A percentile compares a stretch with the other conserved stretches of the same genome.
Conservation (phyloP, 2,329 filamentous ascomycete genomes). For the Talaromyces sp. region DNA sequence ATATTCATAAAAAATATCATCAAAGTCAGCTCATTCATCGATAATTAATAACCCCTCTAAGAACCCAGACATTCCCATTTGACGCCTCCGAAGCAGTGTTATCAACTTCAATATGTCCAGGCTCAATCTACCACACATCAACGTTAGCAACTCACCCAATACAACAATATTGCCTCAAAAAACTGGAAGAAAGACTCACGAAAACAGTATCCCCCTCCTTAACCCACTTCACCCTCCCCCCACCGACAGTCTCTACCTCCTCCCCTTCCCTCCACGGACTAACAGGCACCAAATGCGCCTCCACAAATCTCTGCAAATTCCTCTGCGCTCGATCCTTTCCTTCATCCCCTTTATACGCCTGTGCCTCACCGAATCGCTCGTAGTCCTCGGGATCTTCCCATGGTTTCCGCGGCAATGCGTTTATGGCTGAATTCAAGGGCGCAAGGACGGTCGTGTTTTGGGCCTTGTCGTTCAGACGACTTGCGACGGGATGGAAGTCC, state of each 20-base stretch:
- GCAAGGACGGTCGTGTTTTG: constrained; percentile 82
- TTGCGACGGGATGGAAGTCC: constrained; percentile 67
- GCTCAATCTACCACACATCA: constrained; percentile 53
- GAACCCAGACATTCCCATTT: constrained; percentile 87
- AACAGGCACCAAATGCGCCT: constrained; percentile 74
- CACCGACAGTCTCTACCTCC: constrained; percentile 67
- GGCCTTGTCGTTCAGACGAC: constrained; percentile 64
- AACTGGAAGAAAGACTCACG: constrained; percentile 50
- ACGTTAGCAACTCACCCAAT: constrained; percentile 18
- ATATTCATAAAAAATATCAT: not conserved
- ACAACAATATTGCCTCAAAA: not conserved
- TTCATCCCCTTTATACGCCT: constrained; percentile 72
- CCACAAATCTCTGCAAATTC: constrained; percentile 79
- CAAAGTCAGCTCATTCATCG: constrained; percentile 17
- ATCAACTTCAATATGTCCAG: constrained; percentile 74
- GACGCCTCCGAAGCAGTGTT: constrained; percentile 71
- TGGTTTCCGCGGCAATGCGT: constrained; percentile 75
- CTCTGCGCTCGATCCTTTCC: constrained; percentile 72
- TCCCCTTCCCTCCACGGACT: constrained; percentile 72
- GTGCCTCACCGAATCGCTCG: constrained; percentile 56
- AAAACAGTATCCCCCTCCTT: constrained; percentile 61
- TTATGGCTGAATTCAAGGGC: constrained; percentile 79
- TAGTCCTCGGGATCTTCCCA: constrained; percentile 70
- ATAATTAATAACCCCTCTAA: constrained; percentile 62
- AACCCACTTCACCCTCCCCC: constrained; percentile 80